Conservation (phyloP, 148 eudicot species). For the Amaranthus palmeri region DNA sequence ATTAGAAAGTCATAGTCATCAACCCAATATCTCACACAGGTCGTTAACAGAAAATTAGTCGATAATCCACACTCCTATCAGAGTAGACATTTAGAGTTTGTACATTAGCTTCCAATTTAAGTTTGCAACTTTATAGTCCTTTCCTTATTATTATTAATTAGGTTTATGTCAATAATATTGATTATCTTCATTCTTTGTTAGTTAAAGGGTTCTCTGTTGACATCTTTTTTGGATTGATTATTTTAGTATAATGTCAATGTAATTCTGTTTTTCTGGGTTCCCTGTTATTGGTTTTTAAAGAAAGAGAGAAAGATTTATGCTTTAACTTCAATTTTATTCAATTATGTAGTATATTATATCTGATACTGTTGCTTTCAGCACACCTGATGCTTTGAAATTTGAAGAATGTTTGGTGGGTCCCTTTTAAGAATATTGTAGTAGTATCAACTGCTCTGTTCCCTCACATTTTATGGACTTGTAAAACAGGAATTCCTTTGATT, state of each 20-base stretch:
- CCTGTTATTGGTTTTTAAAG: neutral
- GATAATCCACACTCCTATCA: neutral
- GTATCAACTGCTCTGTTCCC: neutral
- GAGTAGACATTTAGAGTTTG: slow-evolving; percentile 19
- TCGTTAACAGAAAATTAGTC: too few species aligned
- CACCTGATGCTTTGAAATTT: neutral
- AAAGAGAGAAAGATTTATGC: neutral
- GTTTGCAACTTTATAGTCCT: slow-evolving; percentile 19
- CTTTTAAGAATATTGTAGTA: neutral
- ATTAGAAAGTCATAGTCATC: neutral
- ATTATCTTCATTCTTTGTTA: slow-evolving; percentile 18
- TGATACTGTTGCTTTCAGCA: slow-evolving; percentile 4
- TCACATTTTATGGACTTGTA: neutral
- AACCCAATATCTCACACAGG: too few species aligned
- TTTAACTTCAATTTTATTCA: neutral
- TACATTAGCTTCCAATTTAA: slow-evolving; percentile 28
- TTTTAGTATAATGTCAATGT: neutral
- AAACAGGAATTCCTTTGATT: neutral
- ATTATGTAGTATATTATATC: neutral
- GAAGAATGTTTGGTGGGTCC: neutral
- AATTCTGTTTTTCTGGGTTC: neutral
- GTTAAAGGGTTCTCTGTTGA: slow-evolving; percentile 18
- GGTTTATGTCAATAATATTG: slow-evolving; percentile 14
- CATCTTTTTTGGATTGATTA: neutral
- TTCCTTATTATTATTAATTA: slow-evolving; percentile 12